Base-by-base conservation (phyloP, 768 basidiomycete species). In the Boletus sp. region DNA sequence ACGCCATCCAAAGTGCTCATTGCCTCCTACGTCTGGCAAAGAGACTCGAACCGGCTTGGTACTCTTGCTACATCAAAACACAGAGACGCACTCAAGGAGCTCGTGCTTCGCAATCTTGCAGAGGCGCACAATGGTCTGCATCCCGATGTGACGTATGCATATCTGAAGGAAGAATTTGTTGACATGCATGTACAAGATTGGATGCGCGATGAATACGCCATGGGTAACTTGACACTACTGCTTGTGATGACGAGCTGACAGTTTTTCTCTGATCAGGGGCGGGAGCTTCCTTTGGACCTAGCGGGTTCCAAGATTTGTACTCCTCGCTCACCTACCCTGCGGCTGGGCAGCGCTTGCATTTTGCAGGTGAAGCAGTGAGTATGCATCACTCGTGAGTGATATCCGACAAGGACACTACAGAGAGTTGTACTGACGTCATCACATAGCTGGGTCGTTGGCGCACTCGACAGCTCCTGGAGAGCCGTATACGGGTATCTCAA, bases 261-360 rank as follows among this genome's bases (percentile, higher is more conserved):
- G 9, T 18, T 37, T 30, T 28, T 28, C 9, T 24, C 24, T 24
- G 24, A 24, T 24, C 48, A 76, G 76, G 78, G 52, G 73, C 74
- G 5, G 77, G 58, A 54, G 73, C 76, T 0, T 61, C 58, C 55
- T 79, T 78, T 46, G 72, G 70, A 5, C 77, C 77, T 8, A 75
- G 75, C 4, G 55, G 75, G 14, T 78, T 75, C 56, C 59, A 57
- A 17, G 53, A 67, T 29, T 32, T 73, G 20, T 79, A 75, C 56
- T 51, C 55, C 3, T 62, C 62, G 24, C 62, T 77, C 28, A 72
- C 56, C n/a, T 37, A 44, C 5, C 73, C 75, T 7, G 71, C 72
- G 5, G 67, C 63, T 41, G 40, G 32, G 14, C 40, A 44, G 3
- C 20, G 50, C 5, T 18, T 53, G 45, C 60, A 62, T 14, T 56